Evolutionary conservation across 345 rosid genomes (phyloP).

Genomic region (Chamaenerion angustifolium): DNA sequence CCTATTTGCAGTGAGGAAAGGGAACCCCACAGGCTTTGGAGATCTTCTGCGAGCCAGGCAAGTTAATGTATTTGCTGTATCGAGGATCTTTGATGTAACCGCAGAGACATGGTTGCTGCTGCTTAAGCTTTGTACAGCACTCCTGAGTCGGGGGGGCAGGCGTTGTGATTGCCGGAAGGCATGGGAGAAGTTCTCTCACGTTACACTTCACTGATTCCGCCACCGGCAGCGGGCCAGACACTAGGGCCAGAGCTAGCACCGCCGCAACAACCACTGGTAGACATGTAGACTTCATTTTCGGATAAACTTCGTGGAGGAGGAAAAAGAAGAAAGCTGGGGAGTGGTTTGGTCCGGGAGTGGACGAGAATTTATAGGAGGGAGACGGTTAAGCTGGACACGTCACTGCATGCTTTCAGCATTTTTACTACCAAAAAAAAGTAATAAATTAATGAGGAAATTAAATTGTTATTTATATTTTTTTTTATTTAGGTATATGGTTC

Average conservation of each 20-base stretch:
- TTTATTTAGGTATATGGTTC: too few species aligned
- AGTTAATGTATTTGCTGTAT: too few species aligned
- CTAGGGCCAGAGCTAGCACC: slow-evolving; percentile 1
- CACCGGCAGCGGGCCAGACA: not conserved
- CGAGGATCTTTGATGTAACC: slow-evolving; percentile 1
- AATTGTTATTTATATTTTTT: too few species aligned
- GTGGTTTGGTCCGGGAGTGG: too few species aligned
- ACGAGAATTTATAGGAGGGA: too few species aligned
- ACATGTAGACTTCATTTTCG: too few species aligned
- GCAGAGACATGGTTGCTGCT: slow-evolving; percentile 4
- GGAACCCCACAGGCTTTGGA: not conserved
- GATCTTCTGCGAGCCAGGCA: not conserved
- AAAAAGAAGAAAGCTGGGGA: too few species aligned
- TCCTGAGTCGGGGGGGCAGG: not conserved
- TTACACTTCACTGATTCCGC: slow-evolving; percentile 1
- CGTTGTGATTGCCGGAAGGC: not conserved
- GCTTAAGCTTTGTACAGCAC: slow-evolving; percentile 5
- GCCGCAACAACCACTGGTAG: not conserved
- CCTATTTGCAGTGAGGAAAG: not conserved
- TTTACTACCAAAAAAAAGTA: too few species aligned
- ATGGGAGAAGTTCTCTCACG: not conserved
- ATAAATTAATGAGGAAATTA: too few species aligned
- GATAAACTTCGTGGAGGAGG: too few species aligned
- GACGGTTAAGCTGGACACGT: too few species aligned
- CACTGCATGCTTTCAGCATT: too few species aligned